Evolutionary conservation across 306 rosid genomes (phyloP).

Genomic region (Parietaria judaica): DNA sequence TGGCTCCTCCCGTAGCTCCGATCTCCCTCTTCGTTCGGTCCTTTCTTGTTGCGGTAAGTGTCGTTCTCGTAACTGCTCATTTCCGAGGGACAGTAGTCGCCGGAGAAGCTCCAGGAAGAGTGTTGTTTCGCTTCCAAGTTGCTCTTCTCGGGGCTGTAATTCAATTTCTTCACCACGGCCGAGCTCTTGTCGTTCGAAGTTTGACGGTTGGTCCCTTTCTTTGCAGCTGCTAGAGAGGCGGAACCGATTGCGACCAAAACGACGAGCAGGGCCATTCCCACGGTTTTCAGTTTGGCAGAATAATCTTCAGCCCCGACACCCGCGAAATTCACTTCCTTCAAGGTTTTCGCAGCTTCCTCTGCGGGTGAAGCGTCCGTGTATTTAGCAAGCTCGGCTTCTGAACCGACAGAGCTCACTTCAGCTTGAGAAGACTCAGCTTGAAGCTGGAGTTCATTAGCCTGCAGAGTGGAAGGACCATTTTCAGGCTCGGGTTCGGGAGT

Average conservation of each 20-base stretch:
- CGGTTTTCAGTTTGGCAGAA: conserved; percentile 5
- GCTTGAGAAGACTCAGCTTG: conserved; percentile 1
- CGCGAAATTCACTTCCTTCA: conserved; percentile 10
- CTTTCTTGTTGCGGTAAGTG: conserved; percentile 17
- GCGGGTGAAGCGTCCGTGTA: conserved; percentile 3
- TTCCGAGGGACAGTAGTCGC: conserved; percentile 56
- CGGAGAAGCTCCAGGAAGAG: conserved; percentile 30
- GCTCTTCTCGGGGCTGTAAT: conserved; percentile 10
- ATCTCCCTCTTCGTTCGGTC: conserved; percentile 26
- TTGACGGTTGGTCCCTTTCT: conserved; percentile 22
- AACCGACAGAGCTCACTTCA: background rate
- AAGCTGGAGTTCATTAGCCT: background rate
- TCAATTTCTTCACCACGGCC: conserved; percentile 19
- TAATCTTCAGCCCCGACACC: background rate
- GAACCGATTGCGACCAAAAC: conserved; percentile 32
- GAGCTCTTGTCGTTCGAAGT: conserved; percentile 3
- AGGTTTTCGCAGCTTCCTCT: background rate
- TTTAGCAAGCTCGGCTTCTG: background rate
- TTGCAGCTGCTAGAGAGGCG: conserved; percentile 20
- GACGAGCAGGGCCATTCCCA: conserved; percentile 27
- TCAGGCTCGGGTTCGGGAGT: background rate
- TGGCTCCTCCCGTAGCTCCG: conserved; percentile 50
- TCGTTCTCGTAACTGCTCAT: conserved; percentile 52
- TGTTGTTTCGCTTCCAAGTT: conserved; percentile 28
- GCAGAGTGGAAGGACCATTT: background rate